These are phyloP conservation scores for Polygonum aviculare DNA, from an alignment of 148 eudicot species.

Conservation along the genomic window DNA sequence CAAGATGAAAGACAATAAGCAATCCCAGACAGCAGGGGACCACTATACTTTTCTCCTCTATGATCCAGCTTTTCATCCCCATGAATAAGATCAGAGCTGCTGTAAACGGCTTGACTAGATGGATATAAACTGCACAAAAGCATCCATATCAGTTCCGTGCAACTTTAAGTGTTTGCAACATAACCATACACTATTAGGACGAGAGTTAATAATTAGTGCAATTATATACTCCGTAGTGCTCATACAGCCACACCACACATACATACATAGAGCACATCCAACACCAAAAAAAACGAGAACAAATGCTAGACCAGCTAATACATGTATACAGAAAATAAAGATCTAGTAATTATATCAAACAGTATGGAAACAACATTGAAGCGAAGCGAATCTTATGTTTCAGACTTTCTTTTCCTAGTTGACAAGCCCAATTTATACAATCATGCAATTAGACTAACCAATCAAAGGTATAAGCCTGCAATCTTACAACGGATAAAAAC, in stretches of 20 bases:
- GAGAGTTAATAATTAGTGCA: not conserved
- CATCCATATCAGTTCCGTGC: constrained; percentile 8
- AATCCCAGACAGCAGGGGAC: constrained; percentile 67
- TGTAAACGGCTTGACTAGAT: constrained; percentile 24
- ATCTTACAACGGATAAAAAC: not conserved
- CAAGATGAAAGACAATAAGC: constrained; percentile 83
- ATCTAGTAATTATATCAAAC: not conserved
- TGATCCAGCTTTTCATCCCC: constrained; percentile 39
- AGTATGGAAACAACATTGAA: not conserved
- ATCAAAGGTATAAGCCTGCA: not conserved
- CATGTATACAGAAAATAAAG: not conserved
- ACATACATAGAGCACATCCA: not conserved
- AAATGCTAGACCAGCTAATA: not conserved
- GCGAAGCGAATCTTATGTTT: not conserved
- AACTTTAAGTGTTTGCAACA: not conserved
- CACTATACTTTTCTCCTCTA: constrained; percentile 36
- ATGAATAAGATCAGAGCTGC: constrained; percentile 18
- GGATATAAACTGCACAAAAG: constrained; percentile 32
- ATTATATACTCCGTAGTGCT: not conserved
- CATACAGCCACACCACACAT: not conserved
- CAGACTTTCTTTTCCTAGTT: not conserved
- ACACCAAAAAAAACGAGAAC: not conserved
- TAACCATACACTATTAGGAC: not conserved
- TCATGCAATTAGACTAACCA: not conserved
- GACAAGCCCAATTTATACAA: not conserved